These are phyloP conservation scores for Calonectria pseudoreteaudii DNA, from an alignment of 2,329 filamentous ascomycete genomes.

Conservation along the genomic window DNA sequence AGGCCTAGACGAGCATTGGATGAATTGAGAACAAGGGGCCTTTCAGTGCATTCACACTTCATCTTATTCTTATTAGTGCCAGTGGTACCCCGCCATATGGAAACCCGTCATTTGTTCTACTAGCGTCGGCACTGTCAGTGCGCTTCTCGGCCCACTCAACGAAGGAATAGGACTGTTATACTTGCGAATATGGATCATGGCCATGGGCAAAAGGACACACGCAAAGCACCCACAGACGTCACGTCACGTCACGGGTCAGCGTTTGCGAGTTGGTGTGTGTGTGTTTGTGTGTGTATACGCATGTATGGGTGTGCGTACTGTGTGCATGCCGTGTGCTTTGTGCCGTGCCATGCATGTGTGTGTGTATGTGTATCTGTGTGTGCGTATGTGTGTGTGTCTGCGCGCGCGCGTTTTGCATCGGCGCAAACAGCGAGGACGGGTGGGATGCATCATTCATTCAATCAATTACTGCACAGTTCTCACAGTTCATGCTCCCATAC, in stretches of 20 bases:
- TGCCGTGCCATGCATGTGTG: background rate
- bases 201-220: background rate
- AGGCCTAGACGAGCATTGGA: background rate
- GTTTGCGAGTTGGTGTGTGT: background rate
- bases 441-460: background rate
- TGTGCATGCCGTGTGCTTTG: background rate
- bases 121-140: constrained; percentile 17
- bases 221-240: background rate
- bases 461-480: background rate
- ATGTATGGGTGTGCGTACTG: background rate
- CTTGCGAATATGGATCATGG: background rate
- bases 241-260: background rate
- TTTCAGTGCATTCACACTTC: constrained; percentile 1
- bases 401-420: background rate
- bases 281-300: background rate
- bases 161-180: background rate
- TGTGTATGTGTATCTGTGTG: background rate
- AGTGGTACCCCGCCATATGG: constrained; percentile 16
- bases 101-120: background rate
- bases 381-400: background rate
- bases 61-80: constrained; percentile 13
- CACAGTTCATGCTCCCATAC: background rate
- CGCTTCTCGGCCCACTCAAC: background rate
- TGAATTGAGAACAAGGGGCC: constrained; percentile 3
- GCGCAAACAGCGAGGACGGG: background rate